Evolutionary conservation across 257 asterid species (phyloP), one percentile per base, ranked within the genome.

Genomic region (Dorcoceras hygrometricum): DNA sequence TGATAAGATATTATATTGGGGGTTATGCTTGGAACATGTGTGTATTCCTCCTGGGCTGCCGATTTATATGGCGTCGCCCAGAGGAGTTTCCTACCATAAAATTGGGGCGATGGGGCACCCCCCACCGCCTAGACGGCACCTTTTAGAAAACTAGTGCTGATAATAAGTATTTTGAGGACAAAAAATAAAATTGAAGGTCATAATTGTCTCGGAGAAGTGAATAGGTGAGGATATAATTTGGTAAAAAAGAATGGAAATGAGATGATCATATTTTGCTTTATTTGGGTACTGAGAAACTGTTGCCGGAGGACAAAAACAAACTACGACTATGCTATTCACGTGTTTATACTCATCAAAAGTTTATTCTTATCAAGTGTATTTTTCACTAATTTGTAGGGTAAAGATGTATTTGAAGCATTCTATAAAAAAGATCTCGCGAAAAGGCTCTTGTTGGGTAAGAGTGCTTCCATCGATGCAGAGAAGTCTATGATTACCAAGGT

Each of bases 401-500:
- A 84, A 67, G 87, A 84, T 72, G 90, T 84, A 20, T 84, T 84
- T 67, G 90, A 84, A 74, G 90, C 90, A 56, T 84, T 84, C 73
- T 84, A 84, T 63, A 84, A 84, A 82, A 84, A 84, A 74, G 87
- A 84, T 75, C 90, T 84, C 8, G 96, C 98, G 25, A 94, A 94
- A 78, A 83, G 99, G 84, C 85, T 94, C 67, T 82, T 94, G 74
- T 73, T 94, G 78, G 95, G 97, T 19, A 94, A 89, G 77, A 94
- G 99, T 79, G 96, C 97, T 51, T 90, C 96, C 22, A 94, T 94
- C 78, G 98, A 94, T 79, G 96, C 99, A 5, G 97, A 94, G 77
- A 94, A 90, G 77, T 94, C 99, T 56, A 94, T 90, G 98, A 84
- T 84, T 70, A 68, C 82, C 2, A 84, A 84, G 84, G 90, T 84